A percentile compares a stretch with the other conserved stretches of the same genome.
Evolutionary conservation across 805 yeast species (phyloP).

Genomic region (Candida tallmaniae): DNA sequence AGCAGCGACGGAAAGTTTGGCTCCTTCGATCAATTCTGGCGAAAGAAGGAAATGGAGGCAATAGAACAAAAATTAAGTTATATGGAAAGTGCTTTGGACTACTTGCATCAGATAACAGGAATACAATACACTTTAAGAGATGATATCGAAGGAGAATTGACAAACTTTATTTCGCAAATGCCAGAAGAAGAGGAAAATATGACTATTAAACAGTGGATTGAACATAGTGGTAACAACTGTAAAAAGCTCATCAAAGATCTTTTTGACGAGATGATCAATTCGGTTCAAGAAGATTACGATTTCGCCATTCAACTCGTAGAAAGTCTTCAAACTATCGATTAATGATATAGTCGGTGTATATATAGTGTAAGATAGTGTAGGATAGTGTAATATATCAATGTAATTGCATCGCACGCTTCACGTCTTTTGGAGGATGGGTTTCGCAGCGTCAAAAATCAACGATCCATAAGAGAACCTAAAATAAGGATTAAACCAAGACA

Average conservation of each 20-base stretch:
- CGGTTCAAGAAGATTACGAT: conserved; percentile 45
- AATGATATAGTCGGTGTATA: not conserved
- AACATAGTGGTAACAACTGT: conserved; percentile 51
- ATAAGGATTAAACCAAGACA: too few species aligned
- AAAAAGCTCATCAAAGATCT: conserved; percentile 43
- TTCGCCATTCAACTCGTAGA: conserved; percentile 38
- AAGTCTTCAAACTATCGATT: conserved; percentile 12
- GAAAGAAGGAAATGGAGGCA: too few species aligned
- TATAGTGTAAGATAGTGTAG: too few species aligned
- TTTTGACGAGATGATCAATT: conserved; percentile 43
- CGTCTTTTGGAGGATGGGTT: too few species aligned
- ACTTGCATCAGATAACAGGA: conserved; percentile 27
- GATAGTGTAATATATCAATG: too few species aligned
- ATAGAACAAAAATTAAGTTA: conserved; percentile 15
- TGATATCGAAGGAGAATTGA: conserved; percentile 63
- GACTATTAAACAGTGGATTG: conserved; percentile 71
- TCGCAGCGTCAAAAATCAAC: too few species aligned
- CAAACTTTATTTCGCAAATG: conserved; percentile 61
- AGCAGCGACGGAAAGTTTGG: too few species aligned
- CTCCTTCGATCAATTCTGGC: too few species aligned
- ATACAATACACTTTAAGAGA: conserved; percentile 45
- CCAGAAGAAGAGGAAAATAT: conserved; percentile 65
- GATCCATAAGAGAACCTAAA: too few species aligned
- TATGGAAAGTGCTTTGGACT: conserved; percentile 34
- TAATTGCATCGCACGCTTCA: too few species aligned